Percentiles rank a stretch among this genome's conserved stretches.
These are phyloP conservation scores for Striga hermonthica DNA, from an alignment of 305 asterid genomes.

Conservation along the genomic window DNA sequence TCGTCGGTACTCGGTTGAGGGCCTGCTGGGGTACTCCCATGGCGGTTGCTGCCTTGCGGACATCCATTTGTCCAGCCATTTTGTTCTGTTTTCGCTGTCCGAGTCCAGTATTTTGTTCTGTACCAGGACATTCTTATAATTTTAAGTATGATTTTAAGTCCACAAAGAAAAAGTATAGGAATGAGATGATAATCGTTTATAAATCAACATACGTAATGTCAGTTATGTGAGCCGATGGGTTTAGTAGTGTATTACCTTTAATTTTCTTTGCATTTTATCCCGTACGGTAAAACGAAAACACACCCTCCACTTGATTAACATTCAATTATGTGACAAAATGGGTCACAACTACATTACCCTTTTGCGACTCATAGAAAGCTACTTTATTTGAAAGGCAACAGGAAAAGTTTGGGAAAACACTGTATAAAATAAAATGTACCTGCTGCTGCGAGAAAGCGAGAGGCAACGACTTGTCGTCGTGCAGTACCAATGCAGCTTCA, in stretches of 20 bases:
- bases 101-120: constrained; percentile 42
- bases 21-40: constrained; percentile 59
- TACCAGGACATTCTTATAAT: not conserved
- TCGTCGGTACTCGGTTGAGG: constrained; percentile 52
- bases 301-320: no score
- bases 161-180: no score
- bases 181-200: no score
- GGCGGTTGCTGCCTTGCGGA: constrained; percentile 68
- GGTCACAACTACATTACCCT: no score
- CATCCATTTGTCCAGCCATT: constrained; percentile 67
- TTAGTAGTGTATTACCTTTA: no score
- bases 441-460: constrained; percentile 71
- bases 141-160: not conserved
- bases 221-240: no score
- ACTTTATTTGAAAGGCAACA: not conserved
- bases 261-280: no score
- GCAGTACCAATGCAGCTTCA: constrained; percentile 62
- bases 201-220: no score
- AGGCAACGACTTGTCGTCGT: constrained; percentile 52
- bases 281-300: no score
- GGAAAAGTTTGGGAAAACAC: not conserved
- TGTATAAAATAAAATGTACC: constrained; percentile 31
- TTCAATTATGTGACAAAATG: no score
- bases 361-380: no score
- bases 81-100: constrained; percentile 43